These are phyloP conservation scores for Zoysia pacifica DNA, from an alignment of 176 grass and related monocot species.

Conservation along the genomic window DNA sequence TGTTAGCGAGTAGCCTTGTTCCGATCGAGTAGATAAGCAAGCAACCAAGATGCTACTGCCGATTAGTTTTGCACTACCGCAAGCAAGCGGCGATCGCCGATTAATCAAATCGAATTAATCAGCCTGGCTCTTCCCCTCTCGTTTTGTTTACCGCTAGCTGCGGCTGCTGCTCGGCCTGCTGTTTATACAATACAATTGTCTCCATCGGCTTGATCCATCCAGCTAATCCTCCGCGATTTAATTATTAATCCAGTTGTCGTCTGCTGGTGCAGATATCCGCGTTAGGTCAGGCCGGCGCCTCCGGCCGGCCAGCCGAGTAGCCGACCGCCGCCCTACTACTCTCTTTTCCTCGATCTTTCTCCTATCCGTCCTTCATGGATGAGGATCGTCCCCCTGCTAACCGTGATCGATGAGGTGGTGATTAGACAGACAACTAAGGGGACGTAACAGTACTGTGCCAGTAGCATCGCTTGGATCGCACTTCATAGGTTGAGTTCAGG, in stretches of 20 bases:
- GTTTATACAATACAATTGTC: neutral
- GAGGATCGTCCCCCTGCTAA: neutral
- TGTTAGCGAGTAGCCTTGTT: neutral
- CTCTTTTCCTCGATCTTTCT: no score
- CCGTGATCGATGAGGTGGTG: neutral
- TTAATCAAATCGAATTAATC: slow-evolving; percentile 22
- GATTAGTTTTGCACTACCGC: slow-evolving; percentile 1
- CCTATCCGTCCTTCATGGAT: neutral
- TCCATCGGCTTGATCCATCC: slow-evolving; percentile 8
- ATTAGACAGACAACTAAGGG: neutral
- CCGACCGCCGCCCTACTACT: neutral
- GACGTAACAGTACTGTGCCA: neutral
- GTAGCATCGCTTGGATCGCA: neutral
- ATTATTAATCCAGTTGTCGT: slow-evolving; percentile 32
- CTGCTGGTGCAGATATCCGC: slow-evolving; percentile 45
- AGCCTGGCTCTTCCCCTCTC: no score
- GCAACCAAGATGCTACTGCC: neutral
- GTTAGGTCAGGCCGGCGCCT: slow-evolving; percentile 33
- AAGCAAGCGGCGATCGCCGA: neutral
- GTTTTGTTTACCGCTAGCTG: neutral
- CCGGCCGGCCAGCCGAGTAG: neutral
- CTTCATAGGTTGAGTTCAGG: slow-evolving; percentile 30
- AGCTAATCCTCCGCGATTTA: neutral
- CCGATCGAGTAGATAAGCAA: slow-evolving; percentile 51
- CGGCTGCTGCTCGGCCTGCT: no score